These are phyloP conservation scores for Paramecium caudatum DNA, from an alignment of 73 alveolate genomes.

Conservation along the genomic window DNA sequence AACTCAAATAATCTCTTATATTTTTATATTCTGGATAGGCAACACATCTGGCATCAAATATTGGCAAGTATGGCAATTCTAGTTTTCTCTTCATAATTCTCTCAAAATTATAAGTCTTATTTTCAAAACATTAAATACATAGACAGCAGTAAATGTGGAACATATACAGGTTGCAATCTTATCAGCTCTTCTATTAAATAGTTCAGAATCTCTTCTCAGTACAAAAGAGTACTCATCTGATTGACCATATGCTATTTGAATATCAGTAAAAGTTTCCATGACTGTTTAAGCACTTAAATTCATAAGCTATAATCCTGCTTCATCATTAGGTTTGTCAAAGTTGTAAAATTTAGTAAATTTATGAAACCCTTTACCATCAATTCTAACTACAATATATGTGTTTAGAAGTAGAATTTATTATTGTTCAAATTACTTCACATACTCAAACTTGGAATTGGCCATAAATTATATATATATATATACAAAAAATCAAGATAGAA, in stretches of 20 bases:
- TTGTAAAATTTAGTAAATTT: conserved; percentile 90
- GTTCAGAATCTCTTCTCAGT: conserved; percentile 80
- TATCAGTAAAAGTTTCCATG: conserved; percentile 94
- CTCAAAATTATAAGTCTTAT: conserved; percentile 71
- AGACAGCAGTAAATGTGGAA: conserved; percentile 93
- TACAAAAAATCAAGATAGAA: neutral
- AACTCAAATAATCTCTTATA: conserved; percentile 88
- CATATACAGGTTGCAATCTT: conserved; percentile 92
- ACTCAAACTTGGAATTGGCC: conserved; percentile 95
- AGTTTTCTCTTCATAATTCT: conserved; percentile 73
- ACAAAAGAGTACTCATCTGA: conserved; percentile 98
- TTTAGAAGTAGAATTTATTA: conserved; percentile 85
- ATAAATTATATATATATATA: conserved; percentile 71
- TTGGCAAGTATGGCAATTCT: conserved; percentile 87
- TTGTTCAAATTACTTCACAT: conserved; percentile 96
- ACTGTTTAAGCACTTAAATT: conserved; percentile 91
- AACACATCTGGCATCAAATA: conserved; percentile 97
- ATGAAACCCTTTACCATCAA: conserved; percentile 98
- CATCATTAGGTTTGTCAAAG: conserved; percentile 97
- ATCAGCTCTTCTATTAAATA: conserved; percentile 74
- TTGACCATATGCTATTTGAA: conserved; percentile 95
- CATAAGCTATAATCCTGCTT: conserved; percentile 88
- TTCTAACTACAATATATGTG: conserved; percentile 95
- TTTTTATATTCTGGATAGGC: conserved; percentile 95
- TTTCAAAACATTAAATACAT: conserved; percentile 88